These are phyloP conservation scores for Fusarium bactridioides DNA, from an alignment of 2,329 filamentous ascomycete genomes.

Conservation along the genomic window DNA sequence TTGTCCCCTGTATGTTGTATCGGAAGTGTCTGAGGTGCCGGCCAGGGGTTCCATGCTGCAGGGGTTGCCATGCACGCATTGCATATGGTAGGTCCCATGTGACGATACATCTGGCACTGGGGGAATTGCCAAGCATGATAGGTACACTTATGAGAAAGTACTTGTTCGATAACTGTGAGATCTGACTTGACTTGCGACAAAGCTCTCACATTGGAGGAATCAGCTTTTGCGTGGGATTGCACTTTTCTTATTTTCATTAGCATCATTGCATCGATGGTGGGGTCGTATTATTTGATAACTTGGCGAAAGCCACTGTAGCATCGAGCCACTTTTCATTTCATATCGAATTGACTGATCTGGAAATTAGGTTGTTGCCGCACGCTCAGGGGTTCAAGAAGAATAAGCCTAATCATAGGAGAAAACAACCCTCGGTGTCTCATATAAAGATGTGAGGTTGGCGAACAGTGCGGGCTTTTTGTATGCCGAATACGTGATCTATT, in stretches of 20 bases:
- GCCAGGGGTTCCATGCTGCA: not conserved
- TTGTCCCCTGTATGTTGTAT: not conserved
- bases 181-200: not conserved
- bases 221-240: not conserved
- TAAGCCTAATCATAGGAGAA: not conserved
- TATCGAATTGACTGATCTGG: not conserved
- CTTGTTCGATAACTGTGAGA: not conserved
- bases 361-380: not conserved
- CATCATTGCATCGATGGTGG: not conserved
- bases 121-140: not conserved
- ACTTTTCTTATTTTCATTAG: not conserved
- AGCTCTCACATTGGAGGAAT: not conserved
- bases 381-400: not conserved
- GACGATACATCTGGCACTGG: not conserved
- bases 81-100: not conserved
- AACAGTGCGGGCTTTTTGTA: not conserved
- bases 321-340: not conserved
- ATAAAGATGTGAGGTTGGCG: accelerated
- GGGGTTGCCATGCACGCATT: not conserved
- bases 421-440: not conserved
- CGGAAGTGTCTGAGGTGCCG: not conserved
- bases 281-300: too few species aligned
- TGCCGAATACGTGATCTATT: not conserved
- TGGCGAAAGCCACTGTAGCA: not conserved
- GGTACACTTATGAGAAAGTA: not conserved